Base-by-base conservation (phyloP, 805 yeast species). In the Zygoascus biomembranicola region DNA sequence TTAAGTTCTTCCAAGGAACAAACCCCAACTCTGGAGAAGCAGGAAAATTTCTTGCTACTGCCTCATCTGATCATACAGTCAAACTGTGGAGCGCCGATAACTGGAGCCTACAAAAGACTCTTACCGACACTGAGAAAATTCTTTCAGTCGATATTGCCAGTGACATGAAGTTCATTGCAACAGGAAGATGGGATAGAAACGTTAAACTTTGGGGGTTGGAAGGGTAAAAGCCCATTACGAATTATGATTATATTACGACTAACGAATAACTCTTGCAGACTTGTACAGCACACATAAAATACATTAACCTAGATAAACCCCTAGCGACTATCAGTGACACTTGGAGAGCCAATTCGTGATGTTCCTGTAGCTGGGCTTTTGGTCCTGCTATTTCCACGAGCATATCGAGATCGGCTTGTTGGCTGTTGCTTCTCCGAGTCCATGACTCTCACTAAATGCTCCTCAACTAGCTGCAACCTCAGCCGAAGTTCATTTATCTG, bases 181-280 rank as follows among this genome's bases (percentile, higher is more conserved):
- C 85, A 47, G 77, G 87, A 49, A 90, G 96, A 19, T 90, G 96
- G 96, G 96, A 90, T 65, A 75, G 94, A 52, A 75, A 87, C 6
- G 75, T 89, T 2, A 86, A 85, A 63, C 52, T 86, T 44, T 86
- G 89, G 89, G 55, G 55, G n/a, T 39, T 52, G 45, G 56, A 56
- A 32, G 43, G 45, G 13, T 26, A 14, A 16, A 13, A 43, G 31
- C 43, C 20, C 16, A 23, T 16, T 20, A 16, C 6, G 46, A 45
- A 5, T 20, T 14, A 19, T 4, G 19, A 28, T 23, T 20, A 19
- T 8, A 26, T 20, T 39, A 49, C n/a, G 16, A 18, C 39, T 35
- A 35, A 11, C 39, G 13, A 35, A 8, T 35, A 8, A 5, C 8
- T 35, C 16, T 35, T 23, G 28, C 28, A 23, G 28, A 6, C 28